phyloP scores from a whole-genome alignment of 2,329 filamentous ascomycete genomes.

The Dissoconium aciculare region DNA sequence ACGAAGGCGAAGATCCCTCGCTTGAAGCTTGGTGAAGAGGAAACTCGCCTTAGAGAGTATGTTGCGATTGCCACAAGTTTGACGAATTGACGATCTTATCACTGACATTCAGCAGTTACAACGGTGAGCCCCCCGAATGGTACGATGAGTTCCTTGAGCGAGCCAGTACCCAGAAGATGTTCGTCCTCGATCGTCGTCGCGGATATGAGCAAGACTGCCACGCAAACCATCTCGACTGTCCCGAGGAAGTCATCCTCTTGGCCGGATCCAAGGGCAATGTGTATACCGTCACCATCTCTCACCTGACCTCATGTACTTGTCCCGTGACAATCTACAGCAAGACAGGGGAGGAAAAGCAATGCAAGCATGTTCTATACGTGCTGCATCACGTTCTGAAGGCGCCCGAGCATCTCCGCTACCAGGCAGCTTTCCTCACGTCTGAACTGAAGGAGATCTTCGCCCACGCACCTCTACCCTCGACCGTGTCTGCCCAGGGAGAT shows the following conservation, averaged over 20 bases:
- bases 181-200: conserved; percentile 38
- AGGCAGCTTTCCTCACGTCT: conserved; percentile 43
- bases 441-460: conserved; percentile 44
- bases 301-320: conserved; percentile 28
- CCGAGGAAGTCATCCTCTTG: conserved; percentile 40
- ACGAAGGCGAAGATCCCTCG: conserved; percentile 3
- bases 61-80: not conserved
- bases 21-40: conserved; percentile 10
- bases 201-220: conserved; percentile 30
- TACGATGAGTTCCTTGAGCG: conserved; percentile 14
- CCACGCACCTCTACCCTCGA: conserved; percentile 34
- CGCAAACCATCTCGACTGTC: conserved; percentile 33
- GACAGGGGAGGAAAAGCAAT: conserved; percentile 36
- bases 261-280: conserved; percentile 48
- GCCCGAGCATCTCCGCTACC: conserved; percentile 40
- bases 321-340: conserved; percentile 13
- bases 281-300: conserved; percentile 41
- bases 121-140: conserved; percentile 8
- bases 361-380: conserved; percentile 51
- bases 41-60: conserved; percentile 14
- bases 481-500: conserved; percentile 13
- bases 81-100: conserved; percentile 3
- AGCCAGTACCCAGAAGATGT: conserved; percentile 31
- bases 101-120: too few relatives aligned
- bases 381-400: conserved; percentile 44